phyloP scores from a whole-genome alignment of 2,329 filamentous ascomycete species.

The Phoma sp. region DNA sequence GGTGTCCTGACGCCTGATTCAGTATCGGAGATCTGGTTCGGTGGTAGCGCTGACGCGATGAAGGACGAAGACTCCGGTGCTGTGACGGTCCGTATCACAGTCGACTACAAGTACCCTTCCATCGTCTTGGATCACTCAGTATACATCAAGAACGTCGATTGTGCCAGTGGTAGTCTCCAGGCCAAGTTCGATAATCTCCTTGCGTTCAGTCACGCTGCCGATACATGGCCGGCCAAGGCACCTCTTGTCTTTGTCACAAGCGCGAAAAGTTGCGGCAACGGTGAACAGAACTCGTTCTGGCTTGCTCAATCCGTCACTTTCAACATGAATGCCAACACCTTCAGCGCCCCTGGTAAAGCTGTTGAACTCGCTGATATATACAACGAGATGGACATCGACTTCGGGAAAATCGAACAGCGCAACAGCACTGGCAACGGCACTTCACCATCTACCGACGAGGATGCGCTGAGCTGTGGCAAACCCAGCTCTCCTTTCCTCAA shows the following conservation, averaged over 20 bases:
- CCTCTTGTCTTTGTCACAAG: constrained; percentile 12
- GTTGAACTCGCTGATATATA: constrained; percentile 10
- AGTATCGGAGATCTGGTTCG: constrained; percentile 10
- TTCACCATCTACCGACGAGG: background rate
- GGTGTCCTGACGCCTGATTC: constrained; percentile 9
- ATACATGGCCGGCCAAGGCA: constrained; percentile 13
- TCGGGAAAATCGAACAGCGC: constrained; percentile 11
- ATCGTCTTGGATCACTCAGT: constrained; percentile 11
- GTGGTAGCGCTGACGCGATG: constrained; percentile 8
- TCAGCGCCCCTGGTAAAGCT: constrained; percentile 6
- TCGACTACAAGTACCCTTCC: constrained; percentile 15
- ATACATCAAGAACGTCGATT: constrained; percentile 14
- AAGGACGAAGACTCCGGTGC: constrained; percentile 13
- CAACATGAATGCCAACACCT: constrained; percentile 7
- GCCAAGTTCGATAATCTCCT: constrained; percentile 13
- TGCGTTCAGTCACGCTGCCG: constrained; percentile 11
- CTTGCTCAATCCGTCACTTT: constrained; percentile 8
- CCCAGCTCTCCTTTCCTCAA: constrained; percentile 10
- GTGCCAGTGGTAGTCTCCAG: constrained; percentile 7
- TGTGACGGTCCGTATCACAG: constrained; percentile 9
- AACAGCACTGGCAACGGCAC: constrained; percentile 9
- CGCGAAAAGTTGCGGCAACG: constrained; percentile 12
- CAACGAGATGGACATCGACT: constrained; percentile 16
- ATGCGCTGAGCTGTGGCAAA: constrained; percentile 9
- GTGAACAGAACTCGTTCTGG: constrained; percentile 16